These are phyloP conservation scores for Flaveria robusta DNA, from an alignment of 129 eudicot genomes.

Conservation along the genomic window DNA sequence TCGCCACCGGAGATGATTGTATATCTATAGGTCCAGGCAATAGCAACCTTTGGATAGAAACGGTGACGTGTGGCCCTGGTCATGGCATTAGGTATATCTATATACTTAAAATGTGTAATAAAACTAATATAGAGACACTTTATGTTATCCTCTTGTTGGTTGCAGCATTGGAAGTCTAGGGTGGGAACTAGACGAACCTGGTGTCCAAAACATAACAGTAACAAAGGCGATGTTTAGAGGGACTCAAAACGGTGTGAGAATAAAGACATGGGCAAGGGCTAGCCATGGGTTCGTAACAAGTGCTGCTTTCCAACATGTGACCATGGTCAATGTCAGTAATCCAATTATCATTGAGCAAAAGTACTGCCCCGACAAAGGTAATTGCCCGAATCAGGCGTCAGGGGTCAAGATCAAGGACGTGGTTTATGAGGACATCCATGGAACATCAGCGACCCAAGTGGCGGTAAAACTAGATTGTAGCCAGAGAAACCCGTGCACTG, in stretches of 20 bases:
- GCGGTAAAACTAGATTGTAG: conserved; percentile 37
- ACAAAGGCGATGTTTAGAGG: conserved; percentile 30
- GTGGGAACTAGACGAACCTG: conserved; percentile 40
- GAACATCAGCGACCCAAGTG: conserved; percentile 30
- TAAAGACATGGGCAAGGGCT: conserved; percentile 51
- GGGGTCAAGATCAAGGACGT: conserved; percentile 17
- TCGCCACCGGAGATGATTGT: conserved; percentile 63
- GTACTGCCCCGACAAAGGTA: conserved; percentile 42
- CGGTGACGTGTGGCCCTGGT: conserved; percentile 59
- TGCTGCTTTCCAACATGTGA: conserved; percentile 36
- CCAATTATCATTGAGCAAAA: conserved; percentile 53
- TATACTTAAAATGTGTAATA: neutral
- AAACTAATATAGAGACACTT: neutral
- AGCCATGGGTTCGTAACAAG: conserved; percentile 47
- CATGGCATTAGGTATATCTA: conserved; percentile 54
- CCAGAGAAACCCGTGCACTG: conserved; percentile 39
- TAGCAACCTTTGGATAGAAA: conserved; percentile 48
- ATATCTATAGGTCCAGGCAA: conserved; percentile 63
- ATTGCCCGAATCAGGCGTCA: conserved; percentile 40
- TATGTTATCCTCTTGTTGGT: too few species aligned
- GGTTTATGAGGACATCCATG: conserved; percentile 14
- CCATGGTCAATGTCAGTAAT: conserved; percentile 46
- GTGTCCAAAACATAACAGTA: conserved; percentile 56
- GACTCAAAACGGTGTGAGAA: conserved; percentile 57
- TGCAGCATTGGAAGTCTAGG: conserved; percentile 59